A percentile compares a stretch with the other conserved stretches of the same genome.
phyloP scores from a whole-genome alignment of 2,329 filamentous ascomycete genomes.

The Lecanicillium sp. region DNA sequence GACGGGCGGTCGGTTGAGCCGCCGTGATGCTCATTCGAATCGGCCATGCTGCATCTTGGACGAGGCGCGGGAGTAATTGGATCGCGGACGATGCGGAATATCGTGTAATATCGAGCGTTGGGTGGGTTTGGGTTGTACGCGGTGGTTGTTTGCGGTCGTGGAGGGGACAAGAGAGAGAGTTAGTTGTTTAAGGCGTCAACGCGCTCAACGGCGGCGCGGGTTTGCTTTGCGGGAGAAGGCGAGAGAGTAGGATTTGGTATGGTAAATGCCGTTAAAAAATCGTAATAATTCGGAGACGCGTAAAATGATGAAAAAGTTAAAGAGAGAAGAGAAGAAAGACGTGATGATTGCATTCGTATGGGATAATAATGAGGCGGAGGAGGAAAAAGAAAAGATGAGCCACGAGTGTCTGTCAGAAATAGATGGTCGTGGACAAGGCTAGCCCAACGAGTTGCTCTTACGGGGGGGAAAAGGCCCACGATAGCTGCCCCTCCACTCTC shows the following conservation, averaged over 20 bases:
- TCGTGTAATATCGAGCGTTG: too few species aligned
- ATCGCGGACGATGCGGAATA: background rate
- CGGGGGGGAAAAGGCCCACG: too few species aligned
- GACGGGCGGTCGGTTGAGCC: constrained; percentile 9
- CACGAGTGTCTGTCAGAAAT: too few species aligned
- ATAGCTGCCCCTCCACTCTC: too few species aligned
- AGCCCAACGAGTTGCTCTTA: too few species aligned
- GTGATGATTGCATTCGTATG: background rate
- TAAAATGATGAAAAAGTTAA: background rate
- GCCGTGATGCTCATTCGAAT: constrained; percentile 9
- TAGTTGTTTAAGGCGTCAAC: background rate
- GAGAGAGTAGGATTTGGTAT: background rate
- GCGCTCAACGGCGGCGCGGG: background rate
- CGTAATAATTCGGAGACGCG: constrained; percentile 1
- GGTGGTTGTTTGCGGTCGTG: background rate
- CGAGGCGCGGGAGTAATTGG: background rate
- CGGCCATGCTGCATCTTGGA: constrained; percentile 14
- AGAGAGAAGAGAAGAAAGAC: background rate
- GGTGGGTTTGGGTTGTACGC: background rate
- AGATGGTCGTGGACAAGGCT: too few species aligned
- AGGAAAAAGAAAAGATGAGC: too few species aligned
- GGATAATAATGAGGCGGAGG: background rate
- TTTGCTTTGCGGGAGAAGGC: background rate
- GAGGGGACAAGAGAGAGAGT: background rate
- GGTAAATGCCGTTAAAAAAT: background rate